Base-by-base conservation (phyloP, 352 stramenopile species). In the Pythium rhizo-oryzae region DNA sequence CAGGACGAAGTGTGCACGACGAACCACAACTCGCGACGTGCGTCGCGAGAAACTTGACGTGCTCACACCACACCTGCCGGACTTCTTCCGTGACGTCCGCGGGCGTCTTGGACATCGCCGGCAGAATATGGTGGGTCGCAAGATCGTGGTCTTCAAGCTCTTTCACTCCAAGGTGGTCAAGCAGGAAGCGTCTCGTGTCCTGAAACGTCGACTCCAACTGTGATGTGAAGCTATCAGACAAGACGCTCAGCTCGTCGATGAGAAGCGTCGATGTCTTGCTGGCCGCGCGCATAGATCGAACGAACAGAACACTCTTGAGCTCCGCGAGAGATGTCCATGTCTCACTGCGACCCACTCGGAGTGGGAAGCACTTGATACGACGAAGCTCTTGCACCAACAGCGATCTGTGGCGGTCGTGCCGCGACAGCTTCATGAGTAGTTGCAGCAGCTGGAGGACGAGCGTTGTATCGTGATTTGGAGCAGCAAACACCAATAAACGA, bases 91-190 rank as follows among this genome's bases (percentile, higher is more conserved):
- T 55, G 16, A 23, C 24, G 21, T 54, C 35, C 19, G 12, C 18
- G 2, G 43, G 12, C 19, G 23, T 68, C 35, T 35, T 23, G 21
- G 68, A 35, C 59, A 92, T 76, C 53, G 79, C 73, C 0, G 84
- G 83, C 0, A 93, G 35, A 6, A 94, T 74, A 50, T 93, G 76
- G 50, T 88, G 85, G 0, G 61, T 63, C 30, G 92, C 88, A 24
- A 94, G 59, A n/a, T 94, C 81, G 35, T 92, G 85, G 59, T 90
- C 83, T 56, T 84, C 71, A 54, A 92, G 77, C 23, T 82, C 76
- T 61, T 87, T 86, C 37, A 94, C 54, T 4, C 86, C 80, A 18
- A 87, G 70, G 9, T 89, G 69, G 2, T 78, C 74, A 30, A 81
- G 60, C 65, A 93, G 21, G 23, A 94, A 94, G 8, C 66, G 53